Conservation (phyloP, 352 stramenopile species). For the Globisporangium solare region DNA sequence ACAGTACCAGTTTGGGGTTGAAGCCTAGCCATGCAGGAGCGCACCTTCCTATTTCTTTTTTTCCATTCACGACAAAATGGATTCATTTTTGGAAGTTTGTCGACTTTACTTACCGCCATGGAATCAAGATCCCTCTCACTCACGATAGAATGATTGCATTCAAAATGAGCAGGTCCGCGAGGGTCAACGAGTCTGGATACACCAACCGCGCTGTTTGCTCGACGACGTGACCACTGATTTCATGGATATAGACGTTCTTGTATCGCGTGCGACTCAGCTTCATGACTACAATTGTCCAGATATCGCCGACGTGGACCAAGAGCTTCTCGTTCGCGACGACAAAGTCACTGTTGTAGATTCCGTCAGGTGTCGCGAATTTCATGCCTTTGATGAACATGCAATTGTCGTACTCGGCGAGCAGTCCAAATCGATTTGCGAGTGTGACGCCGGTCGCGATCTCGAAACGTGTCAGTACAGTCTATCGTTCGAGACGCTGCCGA, state of each 20-base stretch:
- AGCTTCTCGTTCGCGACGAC: background rate
- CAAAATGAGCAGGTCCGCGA: background rate
- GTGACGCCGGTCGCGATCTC: constrained; percentile 5
- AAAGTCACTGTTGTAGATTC: background rate
- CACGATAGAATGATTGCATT: background rate
- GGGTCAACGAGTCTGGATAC: background rate
- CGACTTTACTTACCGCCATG: no score
- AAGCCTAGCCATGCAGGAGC: no score
- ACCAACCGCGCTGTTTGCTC: background rate
- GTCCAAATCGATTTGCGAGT: constrained; percentile 15
- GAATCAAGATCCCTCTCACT: no score
- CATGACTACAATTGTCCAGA: background rate
- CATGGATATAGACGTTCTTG: background rate
- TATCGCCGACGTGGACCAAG: background rate
- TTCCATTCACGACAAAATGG: no score
- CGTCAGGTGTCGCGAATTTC: constrained; percentile 21
- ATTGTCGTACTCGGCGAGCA: constrained; percentile 20
- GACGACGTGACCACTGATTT: background rate
- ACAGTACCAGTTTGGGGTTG: no score
- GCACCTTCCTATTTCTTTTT: no score
- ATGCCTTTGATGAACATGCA: constrained; percentile 24
- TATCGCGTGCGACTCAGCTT: background rate
- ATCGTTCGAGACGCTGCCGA: background rate
- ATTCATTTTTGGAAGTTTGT: no score
- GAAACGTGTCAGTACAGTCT: constrained; percentile 4